Base-by-base conservation (phyloP, 352 stramenopile genomes). In the Globisporangium heterothallicum region DNA sequence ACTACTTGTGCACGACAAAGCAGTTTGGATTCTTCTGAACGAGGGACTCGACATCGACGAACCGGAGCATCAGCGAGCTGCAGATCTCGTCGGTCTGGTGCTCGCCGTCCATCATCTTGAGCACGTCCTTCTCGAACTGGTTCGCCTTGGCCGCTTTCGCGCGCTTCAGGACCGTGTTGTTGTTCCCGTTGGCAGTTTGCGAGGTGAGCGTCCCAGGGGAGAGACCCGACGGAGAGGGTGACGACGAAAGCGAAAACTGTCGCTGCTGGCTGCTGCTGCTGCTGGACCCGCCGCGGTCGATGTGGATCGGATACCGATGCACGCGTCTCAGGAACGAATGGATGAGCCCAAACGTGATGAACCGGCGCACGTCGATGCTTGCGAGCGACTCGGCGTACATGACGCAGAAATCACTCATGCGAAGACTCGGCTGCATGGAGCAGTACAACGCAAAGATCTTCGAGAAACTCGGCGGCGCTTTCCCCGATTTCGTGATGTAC, bases 301-400 rank as follows among this genome's bases (percentile, higher is more conserved):
- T 82, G 48, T 61, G 67, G 35, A 96, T 74, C 4, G 87, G 87
- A 38, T 92, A 95, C 18, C 78, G 79, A 54, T 96, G 85, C 40
- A 96, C 81, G 32, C 87, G 78, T 8, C 84, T 62, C 24, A 96
- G 46, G 32, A 96, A 91, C 3, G 71, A 68, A 60, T 96, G 81
- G 29, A 96, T 91, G 12, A 95, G 63, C 1, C 87, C 87, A 42
- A 96, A 96, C 3, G 87, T 93, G 60, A 92, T 75, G 58, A 94
- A 91, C 18, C 84, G 65, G 12, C 84, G 72, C 22, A 92, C 75
- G 40, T 94, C 84, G n/a, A 94, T 70, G 30, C 77, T 58, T 27
- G 59, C 59, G 29, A 92, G 77, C 21, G 73, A 85, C 50, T 88
- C 72, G 9, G 63, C 73, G 49, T 91, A 90, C 19, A 89, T 70